Evolutionary conservation across 352 stramenopile species (phyloP).

Genomic region (Globisporangium cederbergense): DNA sequence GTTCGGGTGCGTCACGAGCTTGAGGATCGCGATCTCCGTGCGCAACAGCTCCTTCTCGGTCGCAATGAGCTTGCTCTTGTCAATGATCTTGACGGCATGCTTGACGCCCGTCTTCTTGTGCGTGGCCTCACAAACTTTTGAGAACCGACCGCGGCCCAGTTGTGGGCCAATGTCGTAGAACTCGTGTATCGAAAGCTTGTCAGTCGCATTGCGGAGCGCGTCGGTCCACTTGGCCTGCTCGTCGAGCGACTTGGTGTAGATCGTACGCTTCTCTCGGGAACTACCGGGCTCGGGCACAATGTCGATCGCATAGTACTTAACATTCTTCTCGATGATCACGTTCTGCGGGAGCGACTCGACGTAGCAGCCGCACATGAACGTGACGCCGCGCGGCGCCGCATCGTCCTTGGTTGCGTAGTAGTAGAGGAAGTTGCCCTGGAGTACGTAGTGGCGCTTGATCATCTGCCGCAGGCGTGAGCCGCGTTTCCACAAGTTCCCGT

Average conservation of each 20-base stretch:
- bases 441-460: slow-evolving; percentile 82
- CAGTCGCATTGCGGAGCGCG: slow-evolving; percentile 71
- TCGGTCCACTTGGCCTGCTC: slow-evolving; percentile 78
- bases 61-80: slow-evolving; percentile 86
- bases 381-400: slow-evolving; percentile 64
- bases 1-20: slow-evolving; percentile 88
- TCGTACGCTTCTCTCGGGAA: slow-evolving; percentile 65
- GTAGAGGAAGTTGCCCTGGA: slow-evolving; percentile 89
- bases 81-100: slow-evolving; percentile 92
- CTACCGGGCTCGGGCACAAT: slow-evolving; percentile 73
- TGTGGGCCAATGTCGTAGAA: slow-evolving; percentile 88
- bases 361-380: slow-evolving; percentile 81
- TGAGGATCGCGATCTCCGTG: slow-evolving; percentile 93
- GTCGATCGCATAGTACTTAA: slow-evolving; percentile 87
- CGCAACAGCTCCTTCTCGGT: slow-evolving; percentile 89
- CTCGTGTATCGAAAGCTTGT: slow-evolving; percentile 88
- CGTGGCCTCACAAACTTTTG: slow-evolving; percentile 77
- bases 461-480: slow-evolving; percentile 79
- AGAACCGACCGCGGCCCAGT: slow-evolving; percentile 88
- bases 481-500: slow-evolving; percentile 73
- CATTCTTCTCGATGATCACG: slow-evolving; percentile 68
- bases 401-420: slow-evolving; percentile 81
- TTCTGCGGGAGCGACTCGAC: slow-evolving; percentile 56
- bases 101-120: slow-evolving; percentile 60
- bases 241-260: slow-evolving; percentile 79